Evolutionary conservation across 495 filamentous ascomycete genomes (phyloP).

Genomic region (Penicillium bovifimosum): DNA sequence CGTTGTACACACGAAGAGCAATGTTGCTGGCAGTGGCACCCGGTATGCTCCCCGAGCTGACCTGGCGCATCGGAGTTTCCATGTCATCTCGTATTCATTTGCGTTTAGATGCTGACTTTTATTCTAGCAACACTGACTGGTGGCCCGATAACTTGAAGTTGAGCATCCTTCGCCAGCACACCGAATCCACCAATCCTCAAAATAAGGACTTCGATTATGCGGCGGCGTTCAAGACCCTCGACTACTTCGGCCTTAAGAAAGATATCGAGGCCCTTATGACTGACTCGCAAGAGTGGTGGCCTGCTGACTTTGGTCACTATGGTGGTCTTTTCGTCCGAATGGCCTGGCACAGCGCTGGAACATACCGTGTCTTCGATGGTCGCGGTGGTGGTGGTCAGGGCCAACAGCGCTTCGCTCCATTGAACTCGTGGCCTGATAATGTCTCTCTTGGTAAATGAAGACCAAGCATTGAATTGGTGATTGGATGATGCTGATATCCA

Average conservation of each 20-base stretch:
- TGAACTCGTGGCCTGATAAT: constrained; percentile 79
- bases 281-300: constrained; percentile 72
- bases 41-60: constrained; percentile 4
- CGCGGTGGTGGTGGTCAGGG: constrained; percentile 66
- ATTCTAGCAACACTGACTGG: constrained; percentile 52
- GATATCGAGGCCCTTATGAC: constrained; percentile 63
- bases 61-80: background rate
- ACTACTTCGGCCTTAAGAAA: constrained; percentile 67
- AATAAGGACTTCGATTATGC: constrained; percentile 61
- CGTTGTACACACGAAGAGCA: constrained; percentile 37
- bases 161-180: constrained; percentile 68
- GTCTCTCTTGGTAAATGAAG: constrained; percentile 46
- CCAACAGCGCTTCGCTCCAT: constrained; percentile 68
- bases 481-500: background rate
- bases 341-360: constrained; percentile 73
- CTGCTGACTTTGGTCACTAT: constrained; percentile 72
- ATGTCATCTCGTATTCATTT: background rate
- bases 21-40: constrained; percentile 57
- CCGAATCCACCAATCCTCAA: constrained; percentile 52
- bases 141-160: constrained; percentile 61
- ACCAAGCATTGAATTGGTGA: background rate
- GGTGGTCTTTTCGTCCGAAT: constrained; percentile 71
- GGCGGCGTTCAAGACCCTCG: constrained; percentile 61
- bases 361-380: constrained; percentile 66
- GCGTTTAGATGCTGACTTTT: background rate